Evolutionary conservation across 2,329 filamentous ascomycete species (phyloP).

Genomic region (Cladobotryum protrusum): DNA sequence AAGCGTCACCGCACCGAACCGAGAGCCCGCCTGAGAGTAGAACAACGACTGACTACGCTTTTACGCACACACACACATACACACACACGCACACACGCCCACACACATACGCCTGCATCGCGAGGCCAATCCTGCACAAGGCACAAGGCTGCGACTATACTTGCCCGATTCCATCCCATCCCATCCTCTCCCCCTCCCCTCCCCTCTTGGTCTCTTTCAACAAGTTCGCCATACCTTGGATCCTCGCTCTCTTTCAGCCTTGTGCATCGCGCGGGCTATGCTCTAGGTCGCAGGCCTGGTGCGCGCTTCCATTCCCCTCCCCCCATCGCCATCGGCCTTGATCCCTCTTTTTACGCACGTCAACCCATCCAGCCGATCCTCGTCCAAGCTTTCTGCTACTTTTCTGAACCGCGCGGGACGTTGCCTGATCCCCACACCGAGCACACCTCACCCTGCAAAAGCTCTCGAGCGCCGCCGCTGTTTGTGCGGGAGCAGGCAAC

Average conservation of each 20-base stretch:
- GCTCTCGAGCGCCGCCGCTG: not conserved
- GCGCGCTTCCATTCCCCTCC: constrained; percentile 10
- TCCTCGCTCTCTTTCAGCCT: not conserved
- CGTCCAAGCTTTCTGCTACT: not conserved
- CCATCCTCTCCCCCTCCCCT: not conserved
- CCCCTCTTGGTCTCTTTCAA: not conserved
- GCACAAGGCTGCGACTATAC: not conserved
- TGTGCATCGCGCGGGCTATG: constrained; percentile 11
- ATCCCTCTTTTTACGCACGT: too few relatives aligned
- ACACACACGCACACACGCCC: not conserved
- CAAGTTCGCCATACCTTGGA: not conserved
- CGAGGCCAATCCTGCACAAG: not conserved
- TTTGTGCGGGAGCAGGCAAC: constrained; percentile 5
- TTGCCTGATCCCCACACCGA: not conserved
- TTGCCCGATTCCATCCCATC: not conserved
- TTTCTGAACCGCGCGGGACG: not conserved
- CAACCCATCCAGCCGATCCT: not conserved
- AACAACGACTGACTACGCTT: not conserved
- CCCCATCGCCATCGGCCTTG: not conserved
- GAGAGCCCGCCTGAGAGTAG: constrained; percentile 5
- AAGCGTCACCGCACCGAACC: constrained; percentile 7
- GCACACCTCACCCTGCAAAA: not conserved
- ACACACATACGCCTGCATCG: not conserved
- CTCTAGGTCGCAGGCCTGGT: constrained; percentile 12
- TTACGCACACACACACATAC: not conserved